Evolutionary conservation across 1,284 basidiomycete genomes (phyloP), one percentile per base, ranked within the genome.

Genomic region (Salmacisia buchloeana): DNA sequence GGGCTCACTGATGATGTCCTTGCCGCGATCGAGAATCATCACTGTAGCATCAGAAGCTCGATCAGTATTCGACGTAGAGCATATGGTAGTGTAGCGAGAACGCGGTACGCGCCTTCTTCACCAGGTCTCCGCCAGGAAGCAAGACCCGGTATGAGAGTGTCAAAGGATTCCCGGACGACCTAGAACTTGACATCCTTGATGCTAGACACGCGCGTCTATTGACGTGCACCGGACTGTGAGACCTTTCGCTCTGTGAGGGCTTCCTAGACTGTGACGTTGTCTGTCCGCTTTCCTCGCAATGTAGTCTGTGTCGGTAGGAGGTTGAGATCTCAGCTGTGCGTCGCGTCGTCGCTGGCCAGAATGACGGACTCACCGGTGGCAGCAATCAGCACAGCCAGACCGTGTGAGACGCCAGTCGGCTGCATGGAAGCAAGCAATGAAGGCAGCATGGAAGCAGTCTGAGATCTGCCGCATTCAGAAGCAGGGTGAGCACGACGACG

Each of bases 381-480:
- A 68, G 88, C 87, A 0, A 88, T n/a, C 85, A 64, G 90, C 88
- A 0, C 87, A 87, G 65, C 83, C 86, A 0, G 89, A 83, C 88
- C 89, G 93, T 0, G 91, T 91, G 71, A 60, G 75, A 1, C 70
- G 71, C 75, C 75, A 77, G 10, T 74, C 76, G 31, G 69, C 70
- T 1, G 90, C 91, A 78, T 93, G 91, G 80, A 92, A 92, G 89
- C 91, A n/a, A n/a, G n/a, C n/a, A n/a, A n/a, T n/a, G n/a, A n/a
- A n/a, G n/a, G n/a, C n/a, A n/a, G n/a, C n/a, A 91, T 2, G 90
- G 91, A 0, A 92, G 82, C 35, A 91, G 86, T 91, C 90, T 91
- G 49, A 52, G 27, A 59, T 65, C 76, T 65, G n/a, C n/a, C n/a
- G n/a, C 75, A 88, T 89, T 90, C 92, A 31, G 92, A 82, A 76